Conservation (phyloP, 2,329 filamentous ascomycete species). For the Ophidiomyces ophidiicola region DNA sequence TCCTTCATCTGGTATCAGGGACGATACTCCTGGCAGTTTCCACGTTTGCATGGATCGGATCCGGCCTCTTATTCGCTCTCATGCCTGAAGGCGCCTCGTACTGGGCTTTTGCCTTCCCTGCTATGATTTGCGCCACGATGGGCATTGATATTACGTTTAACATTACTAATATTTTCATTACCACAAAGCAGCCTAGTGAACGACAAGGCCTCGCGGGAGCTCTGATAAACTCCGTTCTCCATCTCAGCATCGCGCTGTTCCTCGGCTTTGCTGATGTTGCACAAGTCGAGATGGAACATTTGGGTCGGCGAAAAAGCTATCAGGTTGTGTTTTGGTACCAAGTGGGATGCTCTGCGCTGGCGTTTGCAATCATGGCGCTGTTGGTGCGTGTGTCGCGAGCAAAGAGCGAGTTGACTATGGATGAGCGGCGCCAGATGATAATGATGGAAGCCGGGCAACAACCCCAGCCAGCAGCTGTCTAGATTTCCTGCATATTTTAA, state of each 20-base stretch:
- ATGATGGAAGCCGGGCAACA: too few species aligned
- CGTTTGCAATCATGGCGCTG: slow-evolving; percentile 40
- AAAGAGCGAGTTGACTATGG: slow-evolving; percentile 45
- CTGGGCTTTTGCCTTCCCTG: slow-evolving; percentile 63
- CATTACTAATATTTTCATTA: slow-evolving; percentile 65
- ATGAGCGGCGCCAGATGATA: slow-evolving; percentile 37
- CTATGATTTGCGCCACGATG: slow-evolving; percentile 50
- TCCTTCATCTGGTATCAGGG: slow-evolving; percentile 55
- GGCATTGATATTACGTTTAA: slow-evolving; percentile 67
- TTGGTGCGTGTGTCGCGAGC: slow-evolving; percentile 47
- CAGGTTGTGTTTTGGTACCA: slow-evolving; percentile 55
- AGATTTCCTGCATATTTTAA: too few species aligned
- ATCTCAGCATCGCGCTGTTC: slow-evolving; percentile 60
- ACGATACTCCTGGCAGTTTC: slow-evolving; percentile 52
- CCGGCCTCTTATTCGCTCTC: slow-evolving; percentile 51
- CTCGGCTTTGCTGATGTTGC: slow-evolving; percentile 58
- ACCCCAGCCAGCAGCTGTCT: too few species aligned
- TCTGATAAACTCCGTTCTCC: slow-evolving; percentile 57
- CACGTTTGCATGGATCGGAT: slow-evolving; percentile 46
- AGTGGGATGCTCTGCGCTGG: slow-evolving; percentile 42
- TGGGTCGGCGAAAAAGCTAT: slow-evolving; percentile 44
- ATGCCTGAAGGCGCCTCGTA: slow-evolving; percentile 47
- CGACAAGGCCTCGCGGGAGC: slow-evolving; percentile 62
- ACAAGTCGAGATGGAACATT: slow-evolving; percentile 36
- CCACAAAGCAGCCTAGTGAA: slow-evolving; percentile 53